phyloP scores from a whole-genome alignment of 164 flowering plant genomes.

The Santalum album region DNA sequence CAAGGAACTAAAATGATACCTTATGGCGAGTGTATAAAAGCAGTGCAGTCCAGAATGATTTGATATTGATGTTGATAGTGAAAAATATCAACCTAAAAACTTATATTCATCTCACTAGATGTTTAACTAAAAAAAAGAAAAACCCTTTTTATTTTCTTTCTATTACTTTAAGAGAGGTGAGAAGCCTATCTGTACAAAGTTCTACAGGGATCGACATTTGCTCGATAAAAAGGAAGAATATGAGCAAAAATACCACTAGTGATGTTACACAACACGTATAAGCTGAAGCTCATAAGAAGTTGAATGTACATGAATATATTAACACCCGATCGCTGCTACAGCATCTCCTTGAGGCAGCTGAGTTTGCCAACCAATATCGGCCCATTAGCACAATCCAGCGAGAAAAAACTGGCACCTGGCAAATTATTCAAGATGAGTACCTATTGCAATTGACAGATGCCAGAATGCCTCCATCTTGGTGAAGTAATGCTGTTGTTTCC shows the following conservation, averaged over 20 bases:
- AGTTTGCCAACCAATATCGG: not conserved
- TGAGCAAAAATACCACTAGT: constrained; percentile 1
- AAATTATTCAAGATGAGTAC: constrained; percentile 2
- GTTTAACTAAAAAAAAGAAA: not conserved
- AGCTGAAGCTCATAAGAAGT: constrained; percentile 1
- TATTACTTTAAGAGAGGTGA: constrained; percentile 4
- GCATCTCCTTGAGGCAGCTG: not conserved
- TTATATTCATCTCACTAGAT: too few relatives aligned
- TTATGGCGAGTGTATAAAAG: too few relatives aligned
- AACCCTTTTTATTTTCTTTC: not conserved
- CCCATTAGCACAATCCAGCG: not conserved
- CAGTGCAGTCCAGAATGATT: too few relatives aligned
- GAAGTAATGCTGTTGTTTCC: not conserved
- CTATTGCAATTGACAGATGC: not conserved
- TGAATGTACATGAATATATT: constrained; percentile 10
- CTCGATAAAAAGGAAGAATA: too few relatives aligned
- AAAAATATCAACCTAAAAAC: too few relatives aligned
- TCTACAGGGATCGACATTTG: not conserved
- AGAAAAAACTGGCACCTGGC: constrained; percentile 1
- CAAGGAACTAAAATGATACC: too few relatives aligned
- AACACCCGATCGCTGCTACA: not conserved
- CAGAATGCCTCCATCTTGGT: not conserved
- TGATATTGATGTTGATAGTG: too few relatives aligned
- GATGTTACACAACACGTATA: constrained; percentile 3
- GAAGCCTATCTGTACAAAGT: constrained; percentile 11